Base-by-base conservation (phyloP, 164 flowering plant genomes). In the Macadamia integrifolia region DNA sequence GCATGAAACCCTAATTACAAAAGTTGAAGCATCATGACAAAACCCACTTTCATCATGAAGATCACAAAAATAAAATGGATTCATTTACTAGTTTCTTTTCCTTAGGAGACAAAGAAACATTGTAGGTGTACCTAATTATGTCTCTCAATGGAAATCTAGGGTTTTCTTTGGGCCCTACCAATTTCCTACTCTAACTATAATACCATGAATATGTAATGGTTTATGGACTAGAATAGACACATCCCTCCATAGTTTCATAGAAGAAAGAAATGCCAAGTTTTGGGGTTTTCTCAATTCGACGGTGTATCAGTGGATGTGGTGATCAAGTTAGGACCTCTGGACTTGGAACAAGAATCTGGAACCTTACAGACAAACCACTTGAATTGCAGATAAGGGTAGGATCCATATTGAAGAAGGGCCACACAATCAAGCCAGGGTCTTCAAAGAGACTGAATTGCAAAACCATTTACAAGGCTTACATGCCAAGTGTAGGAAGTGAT, bases 381-480 rank as follows among this genome's bases (percentile, higher is more conserved):
- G 95, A 91, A 69, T 69, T 91, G 70, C 97, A 91, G 66, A 71
- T 91, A 69, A 80, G 97, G 76, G 90, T 89, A 13, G 95, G 95
- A 58, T 88, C 95, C 1, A 76, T 86, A 62, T 70, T 89, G 79
- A 91, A 88, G 77, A 89, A 81, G 70, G 86, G 83, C 40, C 88
- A 89, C 64, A 84, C 82, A 0, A 42, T 91, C 74, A 88, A 89
- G 83, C 90, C 93, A 11, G 91, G 90, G 0, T 74, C 76, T 10
- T 91, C 91, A n/a, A 91, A 89, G 82, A 84, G 85, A 62, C 72
- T 91, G 58, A 83, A 83, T 61, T 73, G 82, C 79, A 89, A 87
- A 82, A 77, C 72, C 76, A 88, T 89, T 14, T 88, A 86, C 87
- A 87, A 78, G 76, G 80, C 88, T n/a, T 84, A 84, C 70, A 80